These are phyloP conservation scores for Lactarius sanguifluus DNA, from an alignment of 768 basidiomycete species.

Conservation along the genomic window DNA sequence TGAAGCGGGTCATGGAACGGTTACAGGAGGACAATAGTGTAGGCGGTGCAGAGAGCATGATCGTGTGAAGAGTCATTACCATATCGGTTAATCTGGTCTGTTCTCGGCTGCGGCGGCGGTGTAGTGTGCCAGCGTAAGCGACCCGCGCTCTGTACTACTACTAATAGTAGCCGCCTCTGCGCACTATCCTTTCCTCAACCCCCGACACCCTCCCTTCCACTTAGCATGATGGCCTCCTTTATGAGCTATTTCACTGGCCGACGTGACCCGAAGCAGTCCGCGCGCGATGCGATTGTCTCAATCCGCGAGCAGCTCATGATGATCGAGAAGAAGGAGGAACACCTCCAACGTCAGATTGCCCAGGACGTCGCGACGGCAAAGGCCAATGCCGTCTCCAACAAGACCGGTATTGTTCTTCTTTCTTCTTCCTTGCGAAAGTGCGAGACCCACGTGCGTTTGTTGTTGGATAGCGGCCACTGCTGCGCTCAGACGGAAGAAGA, in stretches of 20 bases:
- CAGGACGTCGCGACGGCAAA: constrained; percentile 91
- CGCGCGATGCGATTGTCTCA: constrained; percentile 90
- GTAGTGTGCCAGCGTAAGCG: not conserved
- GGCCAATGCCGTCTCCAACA: constrained; percentile 91
- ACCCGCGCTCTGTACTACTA: not conserved
- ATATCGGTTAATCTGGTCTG: constrained; percentile 1
- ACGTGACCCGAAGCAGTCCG: constrained; percentile 78
- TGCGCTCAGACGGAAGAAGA: constrained; percentile 92
- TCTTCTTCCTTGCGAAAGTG: not conserved
- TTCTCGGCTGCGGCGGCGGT: not conserved
- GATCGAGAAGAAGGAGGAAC: constrained; percentile 99
- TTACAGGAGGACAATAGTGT: constrained; percentile 24
- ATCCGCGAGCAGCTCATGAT: constrained; percentile 92
- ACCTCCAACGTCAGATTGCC: constrained; percentile 94
- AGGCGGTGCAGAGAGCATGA: not conserved
- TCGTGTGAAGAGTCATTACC: constrained; percentile 10
- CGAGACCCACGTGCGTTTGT: constrained; percentile 7
- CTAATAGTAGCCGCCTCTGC: not conserved
- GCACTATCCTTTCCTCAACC: not conserved
- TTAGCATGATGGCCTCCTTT: constrained; percentile 35
- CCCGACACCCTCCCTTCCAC: not conserved
- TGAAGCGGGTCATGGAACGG: constrained; percentile 58
- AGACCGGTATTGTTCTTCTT: constrained; percentile 56
- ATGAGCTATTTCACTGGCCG: constrained; percentile 90
- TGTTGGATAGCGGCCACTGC: constrained; percentile 68